phyloP scores from a whole-genome alignment of 495 filamentous ascomycete genomes.

The Baudoinia panamericana region DNA sequence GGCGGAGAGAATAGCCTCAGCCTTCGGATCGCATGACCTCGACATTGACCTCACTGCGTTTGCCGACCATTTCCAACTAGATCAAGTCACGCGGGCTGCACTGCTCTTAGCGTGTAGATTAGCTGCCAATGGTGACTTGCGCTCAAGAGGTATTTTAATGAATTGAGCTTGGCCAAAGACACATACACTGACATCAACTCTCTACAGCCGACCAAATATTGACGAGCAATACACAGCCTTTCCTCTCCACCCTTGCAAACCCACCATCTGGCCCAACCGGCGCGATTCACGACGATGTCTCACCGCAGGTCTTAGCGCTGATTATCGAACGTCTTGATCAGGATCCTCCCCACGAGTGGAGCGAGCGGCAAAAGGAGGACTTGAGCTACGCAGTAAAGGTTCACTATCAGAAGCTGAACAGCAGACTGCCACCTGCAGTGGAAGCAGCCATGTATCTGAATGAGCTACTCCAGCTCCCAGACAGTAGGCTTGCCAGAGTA shows the following conservation, averaged over 20 bases:
- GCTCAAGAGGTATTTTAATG: slow-evolving; percentile 62
- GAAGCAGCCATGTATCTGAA: slow-evolving; percentile 61
- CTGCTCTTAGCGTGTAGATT: slow-evolving; percentile 80
- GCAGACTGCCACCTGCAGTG: slow-evolving; percentile 55
- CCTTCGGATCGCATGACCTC: slow-evolving; percentile 69
- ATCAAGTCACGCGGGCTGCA: slow-evolving; percentile 74
- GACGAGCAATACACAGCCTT: slow-evolving; percentile 55
- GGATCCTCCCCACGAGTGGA: slow-evolving; percentile 69
- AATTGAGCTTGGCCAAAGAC: slow-evolving; percentile 9
- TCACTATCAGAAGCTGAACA: slow-evolving; percentile 50
- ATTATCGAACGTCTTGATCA: slow-evolving; percentile 72
- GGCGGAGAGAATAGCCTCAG: slow-evolving; percentile 80
- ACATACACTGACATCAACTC: background rate
- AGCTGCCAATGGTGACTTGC: slow-evolving; percentile 61
- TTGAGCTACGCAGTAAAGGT: slow-evolving; percentile 51
- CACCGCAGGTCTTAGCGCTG: slow-evolving; percentile 52
- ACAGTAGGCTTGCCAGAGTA: slow-evolving; percentile 52
- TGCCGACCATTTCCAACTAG: slow-evolving; percentile 84
- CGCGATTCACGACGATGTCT: slow-evolving; percentile 49
- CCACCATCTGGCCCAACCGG: slow-evolving; percentile 28
- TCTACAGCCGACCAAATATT: slow-evolving; percentile 67
- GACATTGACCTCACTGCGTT: slow-evolving; percentile 91
- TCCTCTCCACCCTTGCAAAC: slow-evolving; percentile 56
- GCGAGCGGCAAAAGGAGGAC: slow-evolving; percentile 55
- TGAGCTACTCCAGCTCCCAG: slow-evolving; percentile 50